Evolutionary conservation across 495 filamentous ascomycete genomes (phyloP), one percentile per base, ranked within the genome.

Genomic region (Penicillium goetzii): DNA sequence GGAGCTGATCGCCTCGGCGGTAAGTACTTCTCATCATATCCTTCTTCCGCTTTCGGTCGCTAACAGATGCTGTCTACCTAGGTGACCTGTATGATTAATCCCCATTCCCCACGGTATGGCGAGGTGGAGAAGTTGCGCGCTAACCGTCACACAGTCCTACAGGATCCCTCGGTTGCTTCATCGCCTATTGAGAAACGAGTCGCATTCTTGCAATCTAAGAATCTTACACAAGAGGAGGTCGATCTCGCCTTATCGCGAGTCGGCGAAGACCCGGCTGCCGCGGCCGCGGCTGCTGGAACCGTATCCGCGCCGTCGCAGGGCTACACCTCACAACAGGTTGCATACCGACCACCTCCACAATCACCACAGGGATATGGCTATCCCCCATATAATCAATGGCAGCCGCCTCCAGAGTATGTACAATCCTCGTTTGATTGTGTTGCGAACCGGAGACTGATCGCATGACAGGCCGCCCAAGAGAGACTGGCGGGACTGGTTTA

Each of bases 401-500:
- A 89, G 60, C 86, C 86, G 57, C 83, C 87, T 19, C 88, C 89
- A 56, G 83, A 89, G 81, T 84, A 78, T 60, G 83, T 75, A 47
- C 36, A 38, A 3, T 21, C 17, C 28, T 28, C 34, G 12, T 38
- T 55, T 21, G 14, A 12, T 14, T 21, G 19, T 19, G 23, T 30
- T 38, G 19, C n/a, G n/a, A 9, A 17, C 28, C 19, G 12, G 58
- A 55, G 50, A 62, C 68, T 73, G 50, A 73, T 57, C 47, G 41
- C 45, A 58, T 43, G 25, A 26, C 50, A 77, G 79, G 61, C 69
- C 81, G 28, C 92, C 95, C 8, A 88, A 86, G 68, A 85, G 95
- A 64, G 95, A 99, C 74, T 99, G 95, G 95, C 85, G 95, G 52
- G 95, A 99, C 69, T 97, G 91, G 90, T 99, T 97, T 73, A 96